Evolutionary conservation across 2,329 filamentous ascomycete genomes (phyloP).

Genomic region (Teratosphaeria nubilosa): DNA sequence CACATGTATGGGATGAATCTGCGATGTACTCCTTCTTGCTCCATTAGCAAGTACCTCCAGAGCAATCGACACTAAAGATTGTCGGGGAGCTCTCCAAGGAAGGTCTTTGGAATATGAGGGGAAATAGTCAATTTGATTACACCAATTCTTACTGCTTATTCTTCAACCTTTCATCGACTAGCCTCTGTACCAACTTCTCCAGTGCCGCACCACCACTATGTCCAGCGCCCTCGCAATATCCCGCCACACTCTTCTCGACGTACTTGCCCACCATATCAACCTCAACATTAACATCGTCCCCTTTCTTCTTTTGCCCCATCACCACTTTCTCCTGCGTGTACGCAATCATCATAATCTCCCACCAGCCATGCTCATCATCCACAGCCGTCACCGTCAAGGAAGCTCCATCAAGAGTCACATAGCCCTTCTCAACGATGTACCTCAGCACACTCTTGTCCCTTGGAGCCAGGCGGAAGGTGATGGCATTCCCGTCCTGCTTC

Average conservation of each 20-base stretch:
- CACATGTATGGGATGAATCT: too few species aligned
- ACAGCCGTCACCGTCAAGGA: constrained; percentile 88
- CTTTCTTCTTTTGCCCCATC: constrained; percentile 64
- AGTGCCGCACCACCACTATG: constrained; percentile 40
- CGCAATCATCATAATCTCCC: constrained; percentile 92
- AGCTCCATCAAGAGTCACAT: constrained; percentile 85
- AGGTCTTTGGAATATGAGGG: too few species aligned
- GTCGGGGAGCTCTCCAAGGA: too few species aligned
- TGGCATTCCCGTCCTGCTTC: constrained; percentile 75
- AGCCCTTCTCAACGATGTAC: constrained; percentile 95
- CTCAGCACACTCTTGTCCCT: constrained; percentile 58
- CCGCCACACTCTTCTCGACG: constrained; percentile 78
- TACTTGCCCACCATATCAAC: constrained; percentile 84
- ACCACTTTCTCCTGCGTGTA: constrained; percentile 94
- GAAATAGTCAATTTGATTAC: not conserved
- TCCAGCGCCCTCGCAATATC: constrained; percentile 56
- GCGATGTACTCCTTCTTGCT: too few species aligned
- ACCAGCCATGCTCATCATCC: constrained; percentile 74
- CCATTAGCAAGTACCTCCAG: too few species aligned
- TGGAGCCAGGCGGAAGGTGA: constrained; percentile 76
- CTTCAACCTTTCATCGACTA: constrained; percentile 62
- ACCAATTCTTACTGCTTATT: constrained; percentile 1
- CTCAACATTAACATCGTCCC: constrained; percentile 82
- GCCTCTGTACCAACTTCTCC: constrained; percentile 48
- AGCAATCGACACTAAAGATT: too few species aligned